phyloP scores from a whole-genome alignment of 306 rosid genomes.

The Styphnolobium japonicum region DNA sequence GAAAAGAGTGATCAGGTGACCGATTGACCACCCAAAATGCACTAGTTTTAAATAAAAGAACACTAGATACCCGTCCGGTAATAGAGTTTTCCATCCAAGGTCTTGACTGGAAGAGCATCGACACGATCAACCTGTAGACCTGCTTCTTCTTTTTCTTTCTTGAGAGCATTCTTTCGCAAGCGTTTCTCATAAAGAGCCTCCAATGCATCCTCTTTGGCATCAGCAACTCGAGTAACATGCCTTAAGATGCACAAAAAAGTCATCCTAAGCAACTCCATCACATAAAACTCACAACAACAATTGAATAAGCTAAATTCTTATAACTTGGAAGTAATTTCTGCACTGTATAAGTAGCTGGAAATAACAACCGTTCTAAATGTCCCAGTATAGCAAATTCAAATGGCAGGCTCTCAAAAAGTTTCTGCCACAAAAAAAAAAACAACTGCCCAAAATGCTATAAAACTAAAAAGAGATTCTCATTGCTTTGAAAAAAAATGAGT shows the following conservation, averaged over 20 bases:
- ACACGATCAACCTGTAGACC: constrained; percentile 70
- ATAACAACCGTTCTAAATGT: not conserved
- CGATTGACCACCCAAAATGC: no score
- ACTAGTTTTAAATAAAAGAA: not conserved
- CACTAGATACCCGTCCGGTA: constrained; percentile 55
- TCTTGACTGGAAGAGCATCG: constrained; percentile 90
- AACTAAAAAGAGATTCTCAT: no score
- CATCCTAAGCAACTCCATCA: not conserved
- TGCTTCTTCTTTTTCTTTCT: constrained; percentile 55
- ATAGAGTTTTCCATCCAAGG: constrained; percentile 68
- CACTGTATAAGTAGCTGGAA: not conserved
- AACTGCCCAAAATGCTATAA: not conserved
- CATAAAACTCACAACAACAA: constrained; percentile 15
- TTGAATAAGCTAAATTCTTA: not conserved
- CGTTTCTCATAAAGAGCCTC: constrained; percentile 88
- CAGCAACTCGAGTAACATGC: constrained; percentile 93
- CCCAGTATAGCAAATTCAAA: not conserved
- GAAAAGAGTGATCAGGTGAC: not conserved
- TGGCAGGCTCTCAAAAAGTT: not conserved
- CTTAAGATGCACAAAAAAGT: constrained; percentile 33
- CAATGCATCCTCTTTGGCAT: constrained; percentile 82
- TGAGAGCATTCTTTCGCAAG: constrained; percentile 51
- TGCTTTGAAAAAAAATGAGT: no score
- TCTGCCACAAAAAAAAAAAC: not conserved
- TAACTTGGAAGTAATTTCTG: not conserved